A percentile compares a stretch with the other conserved stretches of the same genome.
Conservation (phyloP, 805 yeast species). For the Deakozyma indianensis region DNA sequence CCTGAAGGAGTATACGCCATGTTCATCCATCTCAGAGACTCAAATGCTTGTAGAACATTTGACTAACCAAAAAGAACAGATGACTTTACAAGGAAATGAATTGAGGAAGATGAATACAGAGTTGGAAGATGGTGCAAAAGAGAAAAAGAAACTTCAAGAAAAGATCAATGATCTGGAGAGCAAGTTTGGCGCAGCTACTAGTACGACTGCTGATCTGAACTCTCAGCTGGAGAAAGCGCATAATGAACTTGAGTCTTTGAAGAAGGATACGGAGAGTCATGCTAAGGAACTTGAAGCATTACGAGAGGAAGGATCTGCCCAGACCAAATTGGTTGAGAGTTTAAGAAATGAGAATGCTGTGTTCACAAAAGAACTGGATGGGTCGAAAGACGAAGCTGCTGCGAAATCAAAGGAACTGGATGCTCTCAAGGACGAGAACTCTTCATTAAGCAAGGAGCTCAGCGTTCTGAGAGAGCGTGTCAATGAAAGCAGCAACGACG, state of each 20-base stretch:
- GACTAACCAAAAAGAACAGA: conserved; percentile 41
- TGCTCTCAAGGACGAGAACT: neutral
- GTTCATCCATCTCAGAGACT: conserved; percentile 58
- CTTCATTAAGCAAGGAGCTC: neutral
- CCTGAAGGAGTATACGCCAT: conserved; percentile 68
- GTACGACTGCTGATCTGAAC: neutral
- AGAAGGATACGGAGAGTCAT: conserved; percentile 5
- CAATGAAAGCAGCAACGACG: too few relatives aligned
- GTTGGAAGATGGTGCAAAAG: conserved; percentile 2
- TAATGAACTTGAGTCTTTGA: conserved; percentile 1
- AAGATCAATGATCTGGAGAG: conserved; percentile 4
- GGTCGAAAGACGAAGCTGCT: too few relatives aligned
- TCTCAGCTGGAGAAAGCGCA: conserved; percentile 7
- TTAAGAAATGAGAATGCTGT: too few relatives aligned
- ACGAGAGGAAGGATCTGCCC: too few relatives aligned
- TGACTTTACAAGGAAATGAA: conserved; percentile 19
- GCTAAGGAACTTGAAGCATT: conserved; percentile 9
- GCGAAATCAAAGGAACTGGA: conserved; percentile 5
- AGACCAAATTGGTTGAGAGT: too few relatives aligned
- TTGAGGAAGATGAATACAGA: conserved; percentile 28
- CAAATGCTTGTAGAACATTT: conserved; percentile 58
- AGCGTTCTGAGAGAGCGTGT: neutral
- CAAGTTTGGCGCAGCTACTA: neutral
- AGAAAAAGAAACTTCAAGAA: conserved; percentile 6
- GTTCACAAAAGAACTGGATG: too few relatives aligned